Evolutionary conservation across 805 yeast genomes (phyloP), one percentile per base, ranked within the genome.

Genomic region (Kluyveromyces lactis): DNA sequence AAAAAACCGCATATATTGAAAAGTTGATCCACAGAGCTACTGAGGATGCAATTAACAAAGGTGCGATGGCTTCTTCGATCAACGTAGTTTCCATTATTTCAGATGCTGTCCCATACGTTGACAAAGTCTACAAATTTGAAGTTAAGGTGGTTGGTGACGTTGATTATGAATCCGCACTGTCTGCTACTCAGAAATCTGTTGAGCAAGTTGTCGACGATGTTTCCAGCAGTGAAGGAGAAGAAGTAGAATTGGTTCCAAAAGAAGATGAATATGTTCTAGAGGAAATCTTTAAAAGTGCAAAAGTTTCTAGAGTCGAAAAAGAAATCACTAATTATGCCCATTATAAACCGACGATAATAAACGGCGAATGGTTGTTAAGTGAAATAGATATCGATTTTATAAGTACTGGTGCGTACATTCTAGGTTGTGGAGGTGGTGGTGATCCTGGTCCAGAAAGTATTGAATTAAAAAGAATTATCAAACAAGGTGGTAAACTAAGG

Each of bases 381-480:
- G 72, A 61, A 42, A 52, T 51, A 2, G 75, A 71, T 50, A 44
- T 56, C 35, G 73, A 69, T 27, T 61, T 60, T 42, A 43, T 71
- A 10, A 49, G 64, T 26, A 60, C 67, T 36, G 77, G 75, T n/a
- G 52, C 66, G 18, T 71, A 70, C 45, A 67, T 71, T 39, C 58
- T 71, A 4, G 76, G 75, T 6, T 66, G 71, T 51, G 76, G 75
- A 2, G 76, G 76, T 11, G 76, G 76, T 23, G 75, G 76, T 29
- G 62, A 62, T 37, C 75, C 76, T 17, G 67, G 69, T 49, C 54
- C 70, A 4, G 49, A 48, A 15, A 67, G 48, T 43, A 51, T 71
- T 24, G 65, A 62, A 33, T 46, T 59, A 1, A 50, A 66, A 33
- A 62, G 62, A 38, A 41, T 55, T 37, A 35, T 70, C 15, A 44